A percentile compares a stretch with the other conserved stretches of the same genome.
Evolutionary conservation across 306 rosid species (phyloP).

Genomic region (Gleditsia sinensis): DNA sequence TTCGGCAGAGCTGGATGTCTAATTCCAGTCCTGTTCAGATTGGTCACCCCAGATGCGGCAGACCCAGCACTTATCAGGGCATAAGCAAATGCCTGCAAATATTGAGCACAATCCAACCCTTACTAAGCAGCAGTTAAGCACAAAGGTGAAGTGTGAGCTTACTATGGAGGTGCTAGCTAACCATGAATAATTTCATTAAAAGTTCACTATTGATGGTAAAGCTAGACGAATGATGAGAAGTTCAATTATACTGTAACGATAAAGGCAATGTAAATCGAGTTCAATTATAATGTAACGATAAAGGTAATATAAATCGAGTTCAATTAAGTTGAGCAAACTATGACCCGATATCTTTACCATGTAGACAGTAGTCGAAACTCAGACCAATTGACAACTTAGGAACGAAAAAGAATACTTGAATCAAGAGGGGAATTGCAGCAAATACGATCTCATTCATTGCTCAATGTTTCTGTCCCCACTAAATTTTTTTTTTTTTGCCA

Average conservation of each 20-base stretch:
- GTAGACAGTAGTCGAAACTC: background rate
- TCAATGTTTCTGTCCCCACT: background rate
- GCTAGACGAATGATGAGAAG: background rate
- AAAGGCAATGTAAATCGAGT: background rate
- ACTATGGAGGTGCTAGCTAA: background rate
- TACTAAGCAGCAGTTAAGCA: background rate
- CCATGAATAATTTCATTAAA: background rate
- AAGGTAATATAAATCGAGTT: too few relatives aligned
- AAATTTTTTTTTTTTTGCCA: too few relatives aligned
- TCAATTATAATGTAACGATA: too few relatives aligned
- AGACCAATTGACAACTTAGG: background rate
- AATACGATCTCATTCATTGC: background rate
- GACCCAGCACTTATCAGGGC: conserved; percentile 91
- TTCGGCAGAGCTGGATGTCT: conserved; percentile 74
- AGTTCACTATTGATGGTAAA: too few relatives aligned
- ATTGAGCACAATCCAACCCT: conserved; percentile 2
- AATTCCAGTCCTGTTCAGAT: conserved; percentile 85
- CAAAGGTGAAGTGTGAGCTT: background rate
- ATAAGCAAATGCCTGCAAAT: conserved; percentile 76
- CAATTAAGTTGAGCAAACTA: too few relatives aligned
- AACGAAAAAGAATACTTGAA: too few relatives aligned
- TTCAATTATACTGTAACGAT: background rate
- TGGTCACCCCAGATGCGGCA: conserved; percentile 84
- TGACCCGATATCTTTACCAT: too few relatives aligned
- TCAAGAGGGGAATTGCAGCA: background rate